These are phyloP conservation scores for Gossypium ekmanianum DNA, from an alignment of 345 rosid species.

Conservation along the genomic window DNA sequence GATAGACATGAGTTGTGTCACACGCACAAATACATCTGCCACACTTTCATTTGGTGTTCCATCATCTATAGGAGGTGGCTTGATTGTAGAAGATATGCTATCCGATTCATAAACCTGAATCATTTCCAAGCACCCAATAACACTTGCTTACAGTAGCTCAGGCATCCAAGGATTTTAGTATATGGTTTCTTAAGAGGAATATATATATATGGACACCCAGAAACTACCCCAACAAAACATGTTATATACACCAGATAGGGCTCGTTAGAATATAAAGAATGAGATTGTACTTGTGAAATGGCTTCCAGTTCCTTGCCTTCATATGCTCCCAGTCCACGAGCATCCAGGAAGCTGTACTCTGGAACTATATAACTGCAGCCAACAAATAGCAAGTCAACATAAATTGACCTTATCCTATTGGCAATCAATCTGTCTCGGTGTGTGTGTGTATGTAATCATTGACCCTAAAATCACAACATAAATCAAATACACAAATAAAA, in stretches of 20 bases:
- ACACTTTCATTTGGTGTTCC: slow-evolving; percentile 97
- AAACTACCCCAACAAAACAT: neutral
- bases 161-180: neutral
- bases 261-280: neutral
- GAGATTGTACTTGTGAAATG: slow-evolving; percentile 58
- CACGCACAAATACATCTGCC: slow-evolving; percentile 80
- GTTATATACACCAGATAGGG: neutral
- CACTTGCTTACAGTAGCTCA: neutral
- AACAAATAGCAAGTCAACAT: neutral
- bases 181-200: neutral
- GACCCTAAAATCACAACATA: neutral
- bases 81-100: slow-evolving; percentile 65
- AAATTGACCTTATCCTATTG: neutral
- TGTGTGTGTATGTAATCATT: neutral
- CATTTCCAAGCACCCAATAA: slow-evolving; percentile 5
- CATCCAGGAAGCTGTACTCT: slow-evolving; percentile 90
- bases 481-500: neutral
- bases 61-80: slow-evolving; percentile 84
- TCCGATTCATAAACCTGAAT: slow-evolving; percentile 77
- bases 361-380: slow-evolving; percentile 76
- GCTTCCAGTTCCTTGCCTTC: slow-evolving; percentile 79
- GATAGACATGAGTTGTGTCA: slow-evolving; percentile 90
- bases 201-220: neutral
- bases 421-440: no score
- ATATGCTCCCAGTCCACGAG: slow-evolving; percentile 93